These are phyloP conservation scores for Colletotrichum theobromicola DNA, from an alignment of 2,329 filamentous ascomycete genomes.

Conservation along the genomic window DNA sequence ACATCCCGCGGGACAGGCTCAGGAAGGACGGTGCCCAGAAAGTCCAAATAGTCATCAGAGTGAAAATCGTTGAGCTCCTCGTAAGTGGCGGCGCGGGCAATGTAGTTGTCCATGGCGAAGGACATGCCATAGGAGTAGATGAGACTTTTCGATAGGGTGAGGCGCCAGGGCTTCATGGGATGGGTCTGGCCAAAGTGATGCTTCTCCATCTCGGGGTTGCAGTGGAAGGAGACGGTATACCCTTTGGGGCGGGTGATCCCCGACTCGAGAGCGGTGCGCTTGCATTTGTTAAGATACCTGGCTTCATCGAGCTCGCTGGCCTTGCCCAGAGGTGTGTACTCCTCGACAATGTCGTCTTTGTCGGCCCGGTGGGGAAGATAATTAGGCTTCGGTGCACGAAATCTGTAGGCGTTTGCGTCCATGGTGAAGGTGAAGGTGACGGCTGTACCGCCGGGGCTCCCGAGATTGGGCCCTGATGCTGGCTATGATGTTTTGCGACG, in stretches of 20 bases:
- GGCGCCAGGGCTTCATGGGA: constrained; percentile 98
- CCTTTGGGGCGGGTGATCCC: constrained; percentile 82
- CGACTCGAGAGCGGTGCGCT: constrained; percentile 62
- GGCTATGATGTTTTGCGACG: not conserved
- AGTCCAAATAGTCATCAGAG: constrained; percentile 87
- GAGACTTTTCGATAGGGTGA: constrained; percentile 93
- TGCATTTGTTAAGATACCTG: constrained; percentile 62
- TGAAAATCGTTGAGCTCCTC: constrained; percentile 91
- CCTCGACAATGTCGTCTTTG: constrained; percentile 57
- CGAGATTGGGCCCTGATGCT: not conserved
- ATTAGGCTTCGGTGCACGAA: constrained; percentile 62
- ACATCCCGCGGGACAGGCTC: constrained; percentile 69
- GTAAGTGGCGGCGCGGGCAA: constrained; percentile 81
- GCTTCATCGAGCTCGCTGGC: constrained; percentile 61
- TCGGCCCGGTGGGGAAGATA: constrained; percentile 62
- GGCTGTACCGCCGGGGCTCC: constrained; percentile 7
- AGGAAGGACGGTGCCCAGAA: constrained; percentile 75
- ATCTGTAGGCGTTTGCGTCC: constrained; percentile 43
- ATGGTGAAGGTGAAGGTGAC: not conserved
- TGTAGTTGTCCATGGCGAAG: constrained; percentile 94
- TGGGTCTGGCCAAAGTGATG: constrained; percentile 97
- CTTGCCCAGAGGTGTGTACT: constrained; percentile 55
- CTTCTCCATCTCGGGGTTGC: constrained; percentile 92
- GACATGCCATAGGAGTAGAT: constrained; percentile 96
- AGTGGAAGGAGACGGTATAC: constrained; percentile 93